Percentiles rank a stretch among this genome's conserved stretches.
Conservation (phyloP, 2,329 filamentous ascomycete genomes). For the Diplodia scrobiculata region DNA sequence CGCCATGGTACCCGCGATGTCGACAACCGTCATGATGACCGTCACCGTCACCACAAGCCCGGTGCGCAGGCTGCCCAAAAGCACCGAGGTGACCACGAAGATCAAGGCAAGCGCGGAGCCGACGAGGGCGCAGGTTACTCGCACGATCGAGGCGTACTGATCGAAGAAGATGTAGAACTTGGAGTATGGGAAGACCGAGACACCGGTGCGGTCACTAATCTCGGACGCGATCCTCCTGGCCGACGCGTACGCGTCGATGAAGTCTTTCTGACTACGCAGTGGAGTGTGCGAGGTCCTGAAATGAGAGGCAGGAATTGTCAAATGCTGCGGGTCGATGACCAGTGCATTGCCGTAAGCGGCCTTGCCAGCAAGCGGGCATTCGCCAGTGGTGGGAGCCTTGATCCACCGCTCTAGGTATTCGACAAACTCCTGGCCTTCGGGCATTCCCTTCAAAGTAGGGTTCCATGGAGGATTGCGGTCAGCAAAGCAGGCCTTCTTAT, state of each 20-base stretch:
- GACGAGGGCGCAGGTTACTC: conserved; percentile 75
- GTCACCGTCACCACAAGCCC: conserved; percentile 80
- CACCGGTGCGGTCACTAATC: conserved; percentile 69
- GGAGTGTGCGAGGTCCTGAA: conserved; percentile 91
- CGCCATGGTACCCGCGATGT: conserved; percentile 95
- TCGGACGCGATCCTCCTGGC: conserved; percentile 83
- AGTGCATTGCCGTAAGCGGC: conserved; percentile 85
- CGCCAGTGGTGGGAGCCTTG: conserved; percentile 72
- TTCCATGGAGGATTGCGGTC: conserved; percentile 82
- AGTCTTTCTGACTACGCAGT: conserved; percentile 83
- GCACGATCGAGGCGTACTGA: conserved; percentile 85
- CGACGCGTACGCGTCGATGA: conserved; percentile 85
- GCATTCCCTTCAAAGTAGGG: conserved; percentile 85
- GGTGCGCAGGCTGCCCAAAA: conserved; percentile 82
- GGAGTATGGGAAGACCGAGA: conserved; percentile 92
- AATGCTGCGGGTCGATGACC: conserved; percentile 68
- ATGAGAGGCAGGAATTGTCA: conserved; percentile 77
- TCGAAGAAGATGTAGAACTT: conserved; percentile 99
- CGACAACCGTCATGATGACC: conserved; percentile 88
- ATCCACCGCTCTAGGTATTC: conserved; percentile 84
- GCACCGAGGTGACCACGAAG: conserved; percentile 72
- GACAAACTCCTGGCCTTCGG: conserved; percentile 87
- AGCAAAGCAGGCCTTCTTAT: conserved; percentile 69
- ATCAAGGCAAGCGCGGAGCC: conserved; percentile 84
- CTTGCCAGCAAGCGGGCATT: conserved; percentile 84